Conservation (phyloP, 75 land plant genomes). For the Pinus tabuliformis region DNA sequence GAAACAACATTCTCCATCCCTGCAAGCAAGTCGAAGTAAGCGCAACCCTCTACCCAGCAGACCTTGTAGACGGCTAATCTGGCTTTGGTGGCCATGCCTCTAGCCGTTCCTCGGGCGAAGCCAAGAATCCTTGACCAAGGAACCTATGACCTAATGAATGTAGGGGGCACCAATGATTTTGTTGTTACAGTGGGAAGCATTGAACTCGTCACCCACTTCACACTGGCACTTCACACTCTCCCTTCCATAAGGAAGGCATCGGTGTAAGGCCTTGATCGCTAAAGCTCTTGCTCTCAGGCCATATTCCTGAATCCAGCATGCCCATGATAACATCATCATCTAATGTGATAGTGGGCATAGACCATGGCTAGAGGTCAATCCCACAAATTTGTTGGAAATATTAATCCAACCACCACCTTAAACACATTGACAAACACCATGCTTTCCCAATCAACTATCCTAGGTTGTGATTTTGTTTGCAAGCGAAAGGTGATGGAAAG, state of each 20-base stretch:
- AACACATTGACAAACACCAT: too few relatives aligned
- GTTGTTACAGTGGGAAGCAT: conserved; percentile 37
- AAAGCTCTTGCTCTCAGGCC: too few relatives aligned
- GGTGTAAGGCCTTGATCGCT: too few relatives aligned
- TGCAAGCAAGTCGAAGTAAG: conserved; percentile 11
- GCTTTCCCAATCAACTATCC: too few relatives aligned
- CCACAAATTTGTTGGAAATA: too few relatives aligned
- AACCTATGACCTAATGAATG: neutral
- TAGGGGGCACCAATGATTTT: conserved; percentile 30
- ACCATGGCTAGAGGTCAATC: too few relatives aligned
- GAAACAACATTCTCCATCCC: conserved; percentile 18
- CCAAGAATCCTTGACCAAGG: conserved; percentile 13
- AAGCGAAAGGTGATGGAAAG: too few relatives aligned
- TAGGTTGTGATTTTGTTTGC: too few relatives aligned
- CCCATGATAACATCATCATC: too few relatives aligned
- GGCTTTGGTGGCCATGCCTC: neutral
- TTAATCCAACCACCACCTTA: too few relatives aligned
- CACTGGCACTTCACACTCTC: conserved; percentile 46
- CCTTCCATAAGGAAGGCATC: conserved; percentile 37
- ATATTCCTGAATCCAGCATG: too few relatives aligned
- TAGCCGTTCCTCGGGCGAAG: conserved; percentile 6
- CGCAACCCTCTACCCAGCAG: conserved; percentile 18
- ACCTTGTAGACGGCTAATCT: conserved; percentile 24
- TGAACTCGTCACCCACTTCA: conserved; percentile 34
- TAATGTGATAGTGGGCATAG: too few relatives aligned